phyloP scores from a whole-genome alignment of 176 grass and related monocot species.

The Musa troglodytarum region DNA sequence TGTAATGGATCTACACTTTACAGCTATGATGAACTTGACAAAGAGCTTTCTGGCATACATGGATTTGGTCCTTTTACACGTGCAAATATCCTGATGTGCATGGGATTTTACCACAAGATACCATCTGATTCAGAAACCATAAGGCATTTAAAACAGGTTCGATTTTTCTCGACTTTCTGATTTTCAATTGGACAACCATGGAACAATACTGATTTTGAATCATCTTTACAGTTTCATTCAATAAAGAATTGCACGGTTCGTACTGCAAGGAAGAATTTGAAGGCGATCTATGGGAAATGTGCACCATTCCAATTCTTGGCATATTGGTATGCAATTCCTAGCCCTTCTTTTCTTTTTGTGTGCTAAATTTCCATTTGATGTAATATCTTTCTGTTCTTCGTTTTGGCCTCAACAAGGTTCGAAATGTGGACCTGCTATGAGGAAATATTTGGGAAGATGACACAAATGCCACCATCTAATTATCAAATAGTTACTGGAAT shows the following conservation, averaged over 20 bases:
- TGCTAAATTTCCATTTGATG: background rate
- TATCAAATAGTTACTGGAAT: constrained; percentile 55
- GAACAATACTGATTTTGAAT: background rate
- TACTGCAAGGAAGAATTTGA: constrained; percentile 36
- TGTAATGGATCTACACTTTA: constrained; percentile 17
- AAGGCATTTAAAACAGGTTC: constrained; percentile 62
- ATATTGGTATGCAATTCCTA: constrained; percentile 49
- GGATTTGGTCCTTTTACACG: constrained; percentile 83
- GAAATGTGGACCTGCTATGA: constrained; percentile 67
- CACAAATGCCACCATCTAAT: constrained; percentile 45
- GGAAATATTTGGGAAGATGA: constrained; percentile 53
- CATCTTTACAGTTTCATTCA: constrained; percentile 48
- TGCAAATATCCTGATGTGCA: constrained; percentile 73
- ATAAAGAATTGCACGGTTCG: constrained; percentile 24
- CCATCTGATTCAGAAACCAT: constrained; percentile 66
- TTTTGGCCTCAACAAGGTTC: constrained; percentile 30
- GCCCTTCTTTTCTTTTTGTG: background rate
- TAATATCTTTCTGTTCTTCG: background rate
- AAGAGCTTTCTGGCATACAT: constrained; percentile 31
- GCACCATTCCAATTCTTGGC: constrained; percentile 77
- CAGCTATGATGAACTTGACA: constrained; percentile 35
- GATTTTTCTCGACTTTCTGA: background rate
- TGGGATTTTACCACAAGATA: constrained; percentile 67
- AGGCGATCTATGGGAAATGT: constrained; percentile 51
- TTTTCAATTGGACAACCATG: constrained; percentile 4